These are phyloP conservation scores for Anastatica hierochuntica DNA, from an alignment of 345 rosid genomes.

Conservation along the genomic window DNA sequence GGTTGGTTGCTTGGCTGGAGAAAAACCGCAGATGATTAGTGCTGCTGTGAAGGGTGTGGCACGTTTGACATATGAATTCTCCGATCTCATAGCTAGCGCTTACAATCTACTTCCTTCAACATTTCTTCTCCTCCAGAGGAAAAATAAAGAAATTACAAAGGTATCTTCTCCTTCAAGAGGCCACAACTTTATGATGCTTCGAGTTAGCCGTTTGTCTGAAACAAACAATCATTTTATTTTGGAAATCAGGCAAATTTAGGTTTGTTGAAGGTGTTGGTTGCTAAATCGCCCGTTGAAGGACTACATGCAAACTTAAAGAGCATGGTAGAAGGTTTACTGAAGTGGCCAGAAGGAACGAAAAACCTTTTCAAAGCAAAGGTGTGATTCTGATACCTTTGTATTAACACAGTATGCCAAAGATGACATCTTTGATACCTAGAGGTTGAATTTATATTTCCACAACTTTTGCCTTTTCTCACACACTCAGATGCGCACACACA, in stretches of 20 bases:
- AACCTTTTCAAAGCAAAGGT: conserved; percentile 93
- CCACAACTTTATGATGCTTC: background rate
- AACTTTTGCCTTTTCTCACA: too few species aligned
- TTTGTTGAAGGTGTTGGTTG: conserved; percentile 77
- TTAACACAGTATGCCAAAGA: background rate
- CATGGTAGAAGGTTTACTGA: conserved; percentile 77
- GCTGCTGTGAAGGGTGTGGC: conserved; percentile 95
- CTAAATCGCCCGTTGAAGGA: conserved; percentile 78
- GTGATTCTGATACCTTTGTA: conserved; percentile 11
- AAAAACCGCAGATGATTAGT: conserved; percentile 93
- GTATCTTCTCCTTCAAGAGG: conserved; percentile 27
- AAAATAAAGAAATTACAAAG: conserved; percentile 80
- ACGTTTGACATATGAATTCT: conserved; percentile 86
- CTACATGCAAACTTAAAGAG: conserved; percentile 60
- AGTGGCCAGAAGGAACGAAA: conserved; percentile 78
- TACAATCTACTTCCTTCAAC: conserved; percentile 83
- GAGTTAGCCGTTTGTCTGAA: conserved; percentile 18
- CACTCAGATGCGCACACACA: too few species aligned
- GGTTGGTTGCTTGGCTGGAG: conserved; percentile 91
- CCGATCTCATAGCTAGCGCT: conserved; percentile 75
- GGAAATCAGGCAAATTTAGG: conserved; percentile 86
- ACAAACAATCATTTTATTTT: background rate
- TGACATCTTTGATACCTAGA: background rate
- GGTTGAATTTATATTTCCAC: too few species aligned
- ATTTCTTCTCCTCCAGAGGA: conserved; percentile 73